Base-by-base conservation (phyloP, 2,329 filamentous ascomycete genomes). In the Davidsoniella australis region DNA sequence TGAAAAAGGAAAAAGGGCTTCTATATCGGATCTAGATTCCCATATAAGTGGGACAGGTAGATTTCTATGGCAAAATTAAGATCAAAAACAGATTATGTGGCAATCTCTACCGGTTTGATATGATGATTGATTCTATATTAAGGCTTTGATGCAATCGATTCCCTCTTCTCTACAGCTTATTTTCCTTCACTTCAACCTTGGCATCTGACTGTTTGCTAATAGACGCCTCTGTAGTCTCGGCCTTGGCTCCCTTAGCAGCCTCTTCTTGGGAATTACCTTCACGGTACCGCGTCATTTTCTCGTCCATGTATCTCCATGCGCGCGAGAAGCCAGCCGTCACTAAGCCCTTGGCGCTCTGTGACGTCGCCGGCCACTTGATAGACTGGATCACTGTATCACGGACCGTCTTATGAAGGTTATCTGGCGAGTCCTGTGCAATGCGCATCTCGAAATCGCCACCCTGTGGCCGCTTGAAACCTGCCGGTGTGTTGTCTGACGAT, bases 301-400 rank as follows among this genome's bases (percentile, higher is more conserved):
- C 91, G 41, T 73, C 69, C 49, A 93, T 58, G 62, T 98, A 98
- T 54, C 79, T 75, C 68, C 75, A 73, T 5, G 80, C 81, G 58
- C 80, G 76, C 5, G 68, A 60, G 14, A 83, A 61, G 0, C 91
- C 93, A 0, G 83, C 80, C 2, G 87, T 96, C 41, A 95, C 63
- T 1, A 83, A 62, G 2, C 87, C 80, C 66, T 98, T 98, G 54
- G 89, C 61, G 48, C 80, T 91, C 64, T 98, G 89, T 4, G 79
- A 79, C 2, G 85, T 86, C 58, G 86, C 91, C 0, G 91, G 88
- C 91, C 91, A 96, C 50, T 78, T 76, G 57, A 96, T 85, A 0
- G 93, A 96, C 61, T 83, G 82, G 60, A 79, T 82, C 59, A 98
- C 88, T 39, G 87, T 82, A 37, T 72, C 70, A 33, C 80, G 75